Evolutionary conservation across 164 flowering plant genomes (phyloP), one percentile per base, ranked within the genome.

Genomic region (Tetrastigma voinierianum): DNA sequence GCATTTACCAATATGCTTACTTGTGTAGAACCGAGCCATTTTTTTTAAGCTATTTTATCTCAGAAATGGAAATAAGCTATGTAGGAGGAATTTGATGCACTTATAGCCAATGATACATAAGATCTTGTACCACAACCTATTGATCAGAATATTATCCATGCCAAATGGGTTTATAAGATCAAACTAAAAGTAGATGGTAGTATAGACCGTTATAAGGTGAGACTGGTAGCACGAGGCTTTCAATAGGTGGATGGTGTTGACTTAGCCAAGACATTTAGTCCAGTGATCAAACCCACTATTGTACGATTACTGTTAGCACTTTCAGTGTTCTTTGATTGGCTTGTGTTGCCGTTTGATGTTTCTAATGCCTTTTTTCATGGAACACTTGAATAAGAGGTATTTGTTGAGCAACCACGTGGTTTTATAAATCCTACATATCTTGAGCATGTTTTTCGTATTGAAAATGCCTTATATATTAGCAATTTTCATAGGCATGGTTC

Each of bases 331-430:
- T 21, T 21, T 57, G 60, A 21, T 25, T 57, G 40, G 60, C 60
- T 44, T 21, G n/a, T 57, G 40, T 57, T 57, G 40, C 44, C 9
- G 15, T 57, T 21, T 57, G 60, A 57, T 57, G 60, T 57, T 21
- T 57, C 60, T 44, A 57, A 57, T 57, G 60, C 60, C 44, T 57
- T 57, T 3, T 21, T 57, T 44, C n/a, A 57, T 57, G 60, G 60
- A 2, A 57, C 40, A 21, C 60, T 57, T 21, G 60, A 57, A 57
- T 44, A 57, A 10, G 43, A 57, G 60, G 60, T 14, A 2, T 57
- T 57, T 21, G 24, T 57, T 21, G 60, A 57, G 40, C 60, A 57
- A 57, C 60, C n/a, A n/a, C n/a, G n/a, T n/a, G n/a, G n/a, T n/a
- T n/a, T n/a, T n/a, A n/a, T n/a, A n/a, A n/a, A n/a, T n/a, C n/a